phyloP scores from a whole-genome alignment of 2,329 filamentous ascomycete species.

The Verticillium tricorpus region DNA sequence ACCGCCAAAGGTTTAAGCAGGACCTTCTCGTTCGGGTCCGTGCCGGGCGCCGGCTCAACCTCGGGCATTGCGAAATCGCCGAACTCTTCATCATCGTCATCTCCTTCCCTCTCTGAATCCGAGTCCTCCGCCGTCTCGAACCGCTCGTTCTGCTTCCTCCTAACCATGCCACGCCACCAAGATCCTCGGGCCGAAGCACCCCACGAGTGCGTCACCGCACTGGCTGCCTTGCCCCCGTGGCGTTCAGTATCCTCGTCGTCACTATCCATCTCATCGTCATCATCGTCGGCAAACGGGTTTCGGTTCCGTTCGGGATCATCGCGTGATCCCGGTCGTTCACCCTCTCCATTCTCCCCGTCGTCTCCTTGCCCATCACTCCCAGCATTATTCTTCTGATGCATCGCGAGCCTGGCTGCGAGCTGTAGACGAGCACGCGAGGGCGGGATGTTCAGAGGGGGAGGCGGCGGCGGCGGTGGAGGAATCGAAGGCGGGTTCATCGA shows the following conservation, averaged over 20 bases:
- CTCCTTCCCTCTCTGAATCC: conserved; percentile 46
- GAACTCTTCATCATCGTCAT: conserved; percentile 58
- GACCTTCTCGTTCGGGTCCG: conserved; percentile 31
- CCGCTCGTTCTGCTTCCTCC: conserved; percentile 20
- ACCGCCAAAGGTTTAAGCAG: conserved; percentile 52
- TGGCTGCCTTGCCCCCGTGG: conserved; percentile 4
- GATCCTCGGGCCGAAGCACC: conserved; percentile 28
- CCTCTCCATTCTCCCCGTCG: conserved; percentile 31
- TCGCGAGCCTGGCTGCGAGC: conserved; percentile 80
- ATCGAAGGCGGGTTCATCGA: conserved; percentile 55
- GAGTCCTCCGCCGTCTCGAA: conserved; percentile 40
- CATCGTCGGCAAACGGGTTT: conserved; percentile 54
- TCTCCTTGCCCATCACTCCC: conserved; percentile 36
- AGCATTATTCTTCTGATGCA: conserved; percentile 62
- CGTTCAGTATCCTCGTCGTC: conserved; percentile 47
- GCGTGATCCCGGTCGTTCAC: conserved; percentile 19
- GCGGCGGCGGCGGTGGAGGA: conserved; percentile 55
- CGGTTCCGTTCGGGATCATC: conserved; percentile 26
- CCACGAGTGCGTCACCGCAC: conserved; percentile 22
- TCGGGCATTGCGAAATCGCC: conserved; percentile 66
- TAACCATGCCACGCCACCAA: conserved; percentile 44
- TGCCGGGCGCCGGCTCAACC: conserved; percentile 27
- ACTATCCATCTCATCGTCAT: conserved; percentile 42
- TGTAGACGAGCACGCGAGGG: conserved; percentile 84
- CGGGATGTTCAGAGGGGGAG: conserved; percentile 78